Base-by-base conservation (phyloP, 352 stramenopile genomes). In the Pythium insidiosum region DNA sequence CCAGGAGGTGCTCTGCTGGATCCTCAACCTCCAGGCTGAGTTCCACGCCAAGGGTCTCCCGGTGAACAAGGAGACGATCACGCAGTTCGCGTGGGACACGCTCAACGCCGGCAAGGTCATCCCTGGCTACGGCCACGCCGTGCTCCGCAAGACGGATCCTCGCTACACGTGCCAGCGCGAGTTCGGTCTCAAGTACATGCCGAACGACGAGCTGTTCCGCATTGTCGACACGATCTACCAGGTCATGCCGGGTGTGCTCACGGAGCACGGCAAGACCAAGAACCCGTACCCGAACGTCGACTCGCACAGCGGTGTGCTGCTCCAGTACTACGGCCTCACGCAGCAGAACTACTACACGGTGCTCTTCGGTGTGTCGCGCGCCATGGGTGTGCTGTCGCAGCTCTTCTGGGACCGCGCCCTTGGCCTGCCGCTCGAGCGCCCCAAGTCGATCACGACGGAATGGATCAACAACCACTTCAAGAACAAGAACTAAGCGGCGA, bases 271-370 rank as follows among this genome's bases (percentile, higher is more conserved):
- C 61, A 99, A 99, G 87, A 97, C 96, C 44, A 97, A 98, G 75
- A 99, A 99, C 81, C 96, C 96, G 40, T 99, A 98, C 75, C 96
- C 96, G 46, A 99, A 99, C 77, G 96, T 99, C 43, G 96, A 99
- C 80, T 97, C 87, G 43, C 96, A 99, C 83, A 97, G 74, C 18
- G 96, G 96, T 53, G 95, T 99, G 60, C 79, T 99, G 56, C 80
- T 99, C 23, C 97, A 97, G 87, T 95, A 99, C 80, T 99, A 99
- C 78, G 95, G 94, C 58, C 88, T 99, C 68, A 99, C 93, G 42
- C 89, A 99, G 81, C 97, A 98, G 82, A 95, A 98, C 73, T 99
- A 99, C 77, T 99, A 99, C 92, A 99, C 96, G 28, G 96, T 99
- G 33, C 88, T 99, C 56, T 99, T 99, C 66, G 96, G 96, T 63